Evolutionary conservation across 306 rosid species (phyloP), one percentile per base, ranked within the genome.

Genomic region (Gillenia trifoliata): DNA sequence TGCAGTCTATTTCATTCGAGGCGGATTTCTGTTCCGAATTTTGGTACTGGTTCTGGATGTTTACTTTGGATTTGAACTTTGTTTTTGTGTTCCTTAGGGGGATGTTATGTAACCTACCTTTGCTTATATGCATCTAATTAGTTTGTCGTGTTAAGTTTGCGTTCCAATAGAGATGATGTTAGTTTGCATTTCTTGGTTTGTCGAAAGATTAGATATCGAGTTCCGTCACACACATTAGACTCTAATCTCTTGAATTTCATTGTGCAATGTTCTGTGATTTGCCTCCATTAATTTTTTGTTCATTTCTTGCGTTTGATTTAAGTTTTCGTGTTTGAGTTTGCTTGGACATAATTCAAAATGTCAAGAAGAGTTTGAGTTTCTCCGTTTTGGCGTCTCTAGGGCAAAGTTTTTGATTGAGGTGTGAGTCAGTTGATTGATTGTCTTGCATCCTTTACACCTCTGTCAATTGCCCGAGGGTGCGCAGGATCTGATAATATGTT

Each of bases 1-100:
- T 41, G 70, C 75, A 12, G 65, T 65, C 28, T 56, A 60, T 78
- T 3, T 72, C 65, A 55, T 75, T 47, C 43, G 71, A 61, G 47
- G 54, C 30, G 16, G 59, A 7, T 36, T 67, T 60, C 68, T 67
- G 70, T 74, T 72, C 66, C 49, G 78, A 80, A 73, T 74, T 79
- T 82, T 80, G 55, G 77, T 80, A 20, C 8, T 41, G 6, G 40
- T 30, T 7, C 68, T 20, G 72, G 41, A 50, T 57, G 60, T 63
- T 77, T 66, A n/a, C 28, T 56, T 68, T 55, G 31, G 70, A 56
- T 66, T 55, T 49, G 52, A 77, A 49, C 75, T 15, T 11, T 67
- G 17, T 13, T 13, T 78, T 34, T 29, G 64, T 33, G 70, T 26
- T 79, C 70, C n/a, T 50, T 30, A 40, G 70, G 71, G 77, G 69